Conservation (phyloP, 352 stramenopile species). For the Pythium coloratum region DNA sequence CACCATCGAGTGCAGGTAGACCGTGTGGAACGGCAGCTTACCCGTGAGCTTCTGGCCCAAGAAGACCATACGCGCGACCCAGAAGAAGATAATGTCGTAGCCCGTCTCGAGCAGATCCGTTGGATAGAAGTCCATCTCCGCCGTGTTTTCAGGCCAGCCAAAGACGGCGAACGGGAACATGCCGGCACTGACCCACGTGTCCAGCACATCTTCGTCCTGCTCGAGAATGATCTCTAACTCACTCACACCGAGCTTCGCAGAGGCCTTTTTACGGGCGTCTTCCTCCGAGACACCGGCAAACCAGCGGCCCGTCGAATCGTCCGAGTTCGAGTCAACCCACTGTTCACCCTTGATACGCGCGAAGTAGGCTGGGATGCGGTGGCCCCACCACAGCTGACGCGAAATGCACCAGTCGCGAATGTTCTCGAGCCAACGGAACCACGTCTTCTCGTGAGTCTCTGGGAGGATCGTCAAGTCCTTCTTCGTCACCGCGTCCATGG, state of each 20-base stretch:
- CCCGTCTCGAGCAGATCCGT: constrained; percentile 98
- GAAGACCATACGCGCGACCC: constrained; percentile 97
- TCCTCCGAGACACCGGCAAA: constrained; percentile 78
- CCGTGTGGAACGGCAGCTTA: constrained; percentile 95
- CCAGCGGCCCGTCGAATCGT: constrained; percentile 62
- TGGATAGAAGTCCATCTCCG: constrained; percentile 94
- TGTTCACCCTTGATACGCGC: constrained; percentile 84
- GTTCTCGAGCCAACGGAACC: constrained; percentile 97
- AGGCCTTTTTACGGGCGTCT: constrained; percentile 89
- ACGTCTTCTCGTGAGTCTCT: constrained; percentile 93
- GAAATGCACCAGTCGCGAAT: constrained; percentile 99
- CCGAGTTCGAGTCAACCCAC: constrained; percentile 73
- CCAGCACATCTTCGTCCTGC: constrained; percentile 99
- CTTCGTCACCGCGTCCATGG: constrained; percentile 78
- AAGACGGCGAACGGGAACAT: constrained; percentile 95
- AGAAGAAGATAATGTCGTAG: constrained; percentile 99
- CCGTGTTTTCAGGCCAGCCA: constrained; percentile 67
- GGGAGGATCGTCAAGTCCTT: constrained; percentile 85
- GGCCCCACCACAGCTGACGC: constrained; percentile 99
- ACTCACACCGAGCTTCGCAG: constrained; percentile 56
- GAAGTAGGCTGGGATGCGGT: constrained; percentile 99
- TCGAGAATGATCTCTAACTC: constrained; percentile 83
- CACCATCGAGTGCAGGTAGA: constrained; percentile 98
- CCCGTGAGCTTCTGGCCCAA: constrained; percentile 97
- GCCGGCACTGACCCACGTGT: constrained; percentile 98